Evolutionary conservation across 495 filamentous ascomycete genomes (phyloP).

Genomic region (Neurospora intermedia): DNA sequence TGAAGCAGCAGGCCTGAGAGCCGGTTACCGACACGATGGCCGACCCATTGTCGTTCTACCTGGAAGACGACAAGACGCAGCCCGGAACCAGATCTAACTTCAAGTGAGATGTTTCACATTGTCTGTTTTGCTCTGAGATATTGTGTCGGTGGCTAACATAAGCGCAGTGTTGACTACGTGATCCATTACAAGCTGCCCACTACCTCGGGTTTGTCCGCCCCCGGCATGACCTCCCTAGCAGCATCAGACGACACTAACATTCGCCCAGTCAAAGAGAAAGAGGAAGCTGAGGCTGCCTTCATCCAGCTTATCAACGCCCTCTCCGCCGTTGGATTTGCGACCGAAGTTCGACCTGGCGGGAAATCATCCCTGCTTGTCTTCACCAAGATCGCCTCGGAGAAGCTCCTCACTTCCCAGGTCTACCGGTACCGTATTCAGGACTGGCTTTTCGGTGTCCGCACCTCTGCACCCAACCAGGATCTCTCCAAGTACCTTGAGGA

Average conservation of each 20-base stretch:
- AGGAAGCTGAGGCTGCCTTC: constrained; percentile 60
- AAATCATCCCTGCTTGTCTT: constrained; percentile 73
- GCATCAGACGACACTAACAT: not conserved
- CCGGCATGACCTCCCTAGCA: not conserved
- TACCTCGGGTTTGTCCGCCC: constrained; percentile 37
- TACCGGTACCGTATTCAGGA: constrained; percentile 76
- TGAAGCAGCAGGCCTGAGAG: not conserved
- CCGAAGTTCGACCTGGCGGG: constrained; percentile 75
- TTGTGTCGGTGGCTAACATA: constrained; percentile 14
- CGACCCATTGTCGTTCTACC: constrained; percentile 17
- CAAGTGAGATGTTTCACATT: constrained; percentile 5
- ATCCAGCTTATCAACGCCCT: constrained; percentile 63
- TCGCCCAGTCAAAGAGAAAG: constrained; percentile 40
- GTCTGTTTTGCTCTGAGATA: not conserved
- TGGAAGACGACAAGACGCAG: constrained; percentile 17
- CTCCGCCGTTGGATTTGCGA: constrained; percentile 62
- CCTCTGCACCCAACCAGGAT: constrained; percentile 66
- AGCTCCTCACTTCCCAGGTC: constrained; percentile 50
- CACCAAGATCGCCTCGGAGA: constrained; percentile 58
- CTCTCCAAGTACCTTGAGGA: constrained; percentile 48
- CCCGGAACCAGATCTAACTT: constrained; percentile 25
- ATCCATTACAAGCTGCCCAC: constrained; percentile 65
- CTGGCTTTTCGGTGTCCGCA: constrained; percentile 87
- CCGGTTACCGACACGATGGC: constrained; percentile 20
- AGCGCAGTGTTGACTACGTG: constrained; percentile 76